Conservation (phyloP, 805 yeast genomes). For the Starmerella bombicola region DNA sequence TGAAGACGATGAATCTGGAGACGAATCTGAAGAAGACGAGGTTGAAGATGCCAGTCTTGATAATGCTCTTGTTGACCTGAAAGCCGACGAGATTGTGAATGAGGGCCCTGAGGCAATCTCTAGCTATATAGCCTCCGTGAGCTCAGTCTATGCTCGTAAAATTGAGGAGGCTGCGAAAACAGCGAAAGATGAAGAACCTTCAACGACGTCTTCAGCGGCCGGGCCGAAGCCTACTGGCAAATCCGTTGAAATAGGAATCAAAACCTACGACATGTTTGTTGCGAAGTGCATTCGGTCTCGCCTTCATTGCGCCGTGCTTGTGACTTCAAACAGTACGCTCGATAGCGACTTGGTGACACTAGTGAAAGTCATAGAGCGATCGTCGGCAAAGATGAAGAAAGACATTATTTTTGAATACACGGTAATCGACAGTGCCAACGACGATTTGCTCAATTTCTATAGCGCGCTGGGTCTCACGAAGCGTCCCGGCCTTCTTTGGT, state of each 20-base stretch:
- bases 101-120: conserved; percentile 23
- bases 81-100: conserved; percentile 22
- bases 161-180: neutral
- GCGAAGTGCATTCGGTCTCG: conserved; percentile 18
- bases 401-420: conserved; percentile 15
- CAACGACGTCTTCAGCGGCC: conserved; percentile 8
- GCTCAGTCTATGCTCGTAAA: no score
- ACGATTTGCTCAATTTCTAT: conserved; percentile 12
- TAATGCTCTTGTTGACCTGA: conserved; percentile 17
- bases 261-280: conserved; percentile 12
- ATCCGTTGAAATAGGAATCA: conserved; percentile 10
- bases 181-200: neutral
- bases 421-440: conserved; percentile 11
- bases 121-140: conserved; percentile 10
- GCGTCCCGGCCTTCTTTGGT: conserved; percentile 17
- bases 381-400: conserved; percentile 11
- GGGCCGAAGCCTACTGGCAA: conserved; percentile 10
- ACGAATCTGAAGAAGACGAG: conserved; percentile 33
- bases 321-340: conserved; percentile 11
- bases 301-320: conserved; percentile 15
- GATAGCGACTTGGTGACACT: conserved; percentile 13
- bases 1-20: conserved; percentile 14
- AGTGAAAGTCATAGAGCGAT: conserved; percentile 10
- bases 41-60: conserved; percentile 39
- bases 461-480: conserved; percentile 14